Evolutionary conservation across 805 yeast genomes (phyloP), one percentile per base, ranked within the genome.

Genomic region (Millerozyma miso): DNA sequence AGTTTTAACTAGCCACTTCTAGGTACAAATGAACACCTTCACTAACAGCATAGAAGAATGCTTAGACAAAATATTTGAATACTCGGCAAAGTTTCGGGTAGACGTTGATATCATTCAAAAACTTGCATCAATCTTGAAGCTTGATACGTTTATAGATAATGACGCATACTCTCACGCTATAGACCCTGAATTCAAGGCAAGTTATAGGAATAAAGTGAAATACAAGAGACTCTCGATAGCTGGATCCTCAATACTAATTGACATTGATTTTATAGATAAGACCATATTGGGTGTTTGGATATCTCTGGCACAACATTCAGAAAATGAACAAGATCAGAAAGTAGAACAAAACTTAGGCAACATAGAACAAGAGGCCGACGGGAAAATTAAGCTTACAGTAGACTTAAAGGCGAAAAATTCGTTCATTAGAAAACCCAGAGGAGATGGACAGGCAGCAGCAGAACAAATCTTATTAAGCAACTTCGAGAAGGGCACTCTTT

Each of bases 131-230:
- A 67, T 62, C 42, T 56, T 70, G 47, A 61, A 58, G 37, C 53
- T 70, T 7, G 76, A 70, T 43, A 70, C 76, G 1, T 70, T 67
- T 42, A 57, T 67, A 38, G 76, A 70, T 45, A 59, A 62, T 26
- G 63, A 65, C 37, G 62, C 63, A 4, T 55, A 60, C 39, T 45
- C 65, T 6, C 57, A 54, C 39, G 48, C 47, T n/a, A 43, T 49
- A 16, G 53, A 54, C 23, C 57, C 48, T 15, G 40, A 31, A 19
- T 43, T 47, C 16, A 44, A 49, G 17, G 23, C 47, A 2, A 32
- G 14, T 4, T 38, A 43, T n/a, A 29, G 35, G 17, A 36, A 31
- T 10, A 45, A 47, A 13, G 36, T 39, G 19, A 51, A 52, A 16
- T 50, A 56, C 23, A 62, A 62, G 35, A 53, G 74, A 40, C 54